Conservation (phyloP, 2,329 filamentous ascomycete genomes). For the Cadophora luteo-olivacea region DNA sequence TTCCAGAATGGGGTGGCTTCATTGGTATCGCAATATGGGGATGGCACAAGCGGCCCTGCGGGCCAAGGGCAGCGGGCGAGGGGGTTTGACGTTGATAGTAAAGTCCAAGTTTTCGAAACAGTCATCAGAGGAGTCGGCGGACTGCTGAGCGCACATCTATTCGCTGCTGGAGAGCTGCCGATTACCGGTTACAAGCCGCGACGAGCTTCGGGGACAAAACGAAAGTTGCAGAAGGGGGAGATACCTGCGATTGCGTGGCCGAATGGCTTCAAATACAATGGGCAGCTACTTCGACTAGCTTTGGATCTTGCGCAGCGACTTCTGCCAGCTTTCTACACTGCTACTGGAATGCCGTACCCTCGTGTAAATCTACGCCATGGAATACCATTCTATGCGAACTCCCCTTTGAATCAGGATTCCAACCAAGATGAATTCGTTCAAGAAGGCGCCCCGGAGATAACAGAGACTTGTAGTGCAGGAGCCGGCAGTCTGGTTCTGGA, state of each 20-base stretch:
- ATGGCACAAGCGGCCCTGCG: constrained; percentile 72
- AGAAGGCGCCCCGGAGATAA: constrained; percentile 67
- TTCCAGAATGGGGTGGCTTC: constrained; percentile 83
- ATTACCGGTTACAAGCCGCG: constrained; percentile 76
- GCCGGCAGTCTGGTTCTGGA: constrained; percentile 96
- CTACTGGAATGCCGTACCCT: constrained; percentile 92
- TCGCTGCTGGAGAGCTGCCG: constrained; percentile 88
- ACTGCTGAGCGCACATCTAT: constrained; percentile 89
- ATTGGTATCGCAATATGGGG: constrained; percentile 84
- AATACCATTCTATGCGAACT: constrained; percentile 91
- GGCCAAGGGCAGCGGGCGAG: constrained; percentile 75
- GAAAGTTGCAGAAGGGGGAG: constrained; percentile 52
- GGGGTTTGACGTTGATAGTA: constrained; percentile 95
- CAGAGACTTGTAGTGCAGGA: constrained; percentile 95
- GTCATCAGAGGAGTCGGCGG: constrained; percentile 94
- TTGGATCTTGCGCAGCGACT: constrained; percentile 83
- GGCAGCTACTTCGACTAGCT: constrained; percentile 88
- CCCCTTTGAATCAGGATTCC: constrained; percentile 71
- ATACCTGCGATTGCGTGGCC: constrained; percentile 70
- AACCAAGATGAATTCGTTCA: constrained; percentile 49
- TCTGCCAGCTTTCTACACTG: constrained; percentile 89
- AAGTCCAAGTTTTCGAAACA: constrained; percentile 98
- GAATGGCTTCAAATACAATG: constrained; percentile 82
- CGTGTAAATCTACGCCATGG: constrained; percentile 90
- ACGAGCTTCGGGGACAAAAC: constrained; percentile 30